These are phyloP conservation scores for Colletotrichum sp. DNA, from an alignment of 2,329 filamentous ascomycete species.

Conservation along the genomic window DNA sequence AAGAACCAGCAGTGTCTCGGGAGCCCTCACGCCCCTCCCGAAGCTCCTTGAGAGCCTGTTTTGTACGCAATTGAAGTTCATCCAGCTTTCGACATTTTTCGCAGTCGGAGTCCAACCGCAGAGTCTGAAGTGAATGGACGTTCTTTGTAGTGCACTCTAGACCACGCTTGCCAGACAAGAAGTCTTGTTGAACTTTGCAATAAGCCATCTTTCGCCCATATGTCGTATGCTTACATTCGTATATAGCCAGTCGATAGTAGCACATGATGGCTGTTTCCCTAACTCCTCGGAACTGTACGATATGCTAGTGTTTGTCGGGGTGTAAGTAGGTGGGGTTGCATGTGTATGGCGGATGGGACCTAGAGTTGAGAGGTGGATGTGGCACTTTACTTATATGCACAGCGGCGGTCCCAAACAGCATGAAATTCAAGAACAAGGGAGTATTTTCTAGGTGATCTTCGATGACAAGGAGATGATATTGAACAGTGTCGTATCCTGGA, in stretches of 20 bases:
- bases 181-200: slow-evolving; percentile 1
- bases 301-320: not conserved
- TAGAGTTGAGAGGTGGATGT: not conserved
- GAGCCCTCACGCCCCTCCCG: not conserved
- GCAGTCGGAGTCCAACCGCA: not conserved
- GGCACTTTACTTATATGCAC: not conserved
- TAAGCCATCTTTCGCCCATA: slow-evolving; percentile 3
- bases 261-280: slow-evolving; percentile 21
- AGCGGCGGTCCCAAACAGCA: not conserved
- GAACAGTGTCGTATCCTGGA: not conserved
- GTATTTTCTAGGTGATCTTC: not conserved
- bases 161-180: not conserved
- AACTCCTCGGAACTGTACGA: not conserved
- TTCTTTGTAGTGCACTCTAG: not conserved
- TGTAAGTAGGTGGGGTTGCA: not conserved
- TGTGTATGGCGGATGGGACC: not conserved
- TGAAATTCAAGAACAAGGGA: not conserved
- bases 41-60: not conserved
- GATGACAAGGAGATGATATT: not conserved
- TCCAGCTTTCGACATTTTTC: slow-evolving; percentile 8
- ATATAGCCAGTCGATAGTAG: slow-evolving; percentile 22
- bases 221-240: slow-evolving; percentile 23
- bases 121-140: slow-evolving; percentile 4
- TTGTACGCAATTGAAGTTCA: not conserved
- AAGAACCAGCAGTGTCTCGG: slow-evolving; percentile 15